phyloP scores from a whole-genome alignment of 371 early-diverging fungal species.

The Mucor indicus region DNA sequence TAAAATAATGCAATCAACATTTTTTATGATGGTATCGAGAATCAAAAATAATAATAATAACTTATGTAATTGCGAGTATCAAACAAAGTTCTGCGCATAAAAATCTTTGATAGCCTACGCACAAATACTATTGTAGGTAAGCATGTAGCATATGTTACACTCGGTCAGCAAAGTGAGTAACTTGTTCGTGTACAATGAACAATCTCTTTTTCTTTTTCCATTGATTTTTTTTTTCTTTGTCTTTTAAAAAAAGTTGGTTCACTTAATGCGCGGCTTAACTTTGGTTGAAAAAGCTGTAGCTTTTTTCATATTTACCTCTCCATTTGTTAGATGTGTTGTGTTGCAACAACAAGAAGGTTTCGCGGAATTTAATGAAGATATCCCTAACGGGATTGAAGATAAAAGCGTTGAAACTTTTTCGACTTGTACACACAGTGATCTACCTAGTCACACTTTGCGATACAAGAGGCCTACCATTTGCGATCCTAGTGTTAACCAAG shows the following conservation, averaged over 20 bases:
- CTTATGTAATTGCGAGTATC: too few species aligned
- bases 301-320: conserved; percentile 7
- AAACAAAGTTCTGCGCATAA: too few species aligned
- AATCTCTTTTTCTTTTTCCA: neutral
- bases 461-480: conserved; percentile 67
- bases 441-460: conserved; percentile 71
- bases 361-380: conserved; percentile 13
- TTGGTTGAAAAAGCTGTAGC: conserved; percentile 24
- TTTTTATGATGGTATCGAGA: too few species aligned
- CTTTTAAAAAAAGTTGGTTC: conserved; percentile 2
- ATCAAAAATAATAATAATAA: too few species aligned
- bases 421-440: conserved; percentile 55
- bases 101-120: too few species aligned
- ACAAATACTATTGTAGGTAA: too few species aligned
- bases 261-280: conserved; percentile 25
- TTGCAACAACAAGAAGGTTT: conserved; percentile 25
- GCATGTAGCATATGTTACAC: too few species aligned
- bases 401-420: conserved; percentile 24
- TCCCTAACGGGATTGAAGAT: conserved; percentile 20
- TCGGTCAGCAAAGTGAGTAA: too few species aligned
- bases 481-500: conserved; percentile 37
- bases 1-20: too few species aligned
- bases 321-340: conserved; percentile 16
- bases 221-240: conserved; percentile 1
- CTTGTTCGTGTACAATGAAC: too few species aligned